phyloP scores from a whole-genome alignment of 768 basidiomycete genomes.

The Mycena rebaudengoi region DNA sequence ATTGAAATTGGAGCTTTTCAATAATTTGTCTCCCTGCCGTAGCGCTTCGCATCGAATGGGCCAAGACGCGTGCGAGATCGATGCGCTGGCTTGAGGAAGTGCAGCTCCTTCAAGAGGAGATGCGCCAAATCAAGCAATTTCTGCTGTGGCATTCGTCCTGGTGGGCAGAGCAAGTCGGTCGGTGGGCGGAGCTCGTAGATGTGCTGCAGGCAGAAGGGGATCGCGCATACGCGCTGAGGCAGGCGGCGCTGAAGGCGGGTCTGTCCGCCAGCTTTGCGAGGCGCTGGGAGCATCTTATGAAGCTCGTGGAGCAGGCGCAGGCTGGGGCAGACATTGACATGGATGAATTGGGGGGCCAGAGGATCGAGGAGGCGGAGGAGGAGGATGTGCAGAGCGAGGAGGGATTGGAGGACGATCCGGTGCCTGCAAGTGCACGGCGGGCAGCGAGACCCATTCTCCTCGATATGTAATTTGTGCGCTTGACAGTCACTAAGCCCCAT shows the following conservation, averaged over 20 bases:
- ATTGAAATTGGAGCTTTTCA: background rate
- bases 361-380: background rate
- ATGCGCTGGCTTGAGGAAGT: slow-evolving; percentile 32
- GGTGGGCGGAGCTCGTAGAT: background rate
- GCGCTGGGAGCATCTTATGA: background rate
- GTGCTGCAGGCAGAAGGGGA: slow-evolving; percentile 19
- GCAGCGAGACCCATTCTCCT: too few relatives aligned
- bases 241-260: background rate
- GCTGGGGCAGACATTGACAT: too few relatives aligned
- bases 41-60: slow-evolving; percentile 31
- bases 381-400: background rate
- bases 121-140: slow-evolving; percentile 29
- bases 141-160: slow-evolving; percentile 17
- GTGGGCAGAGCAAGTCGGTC: background rate
- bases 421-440: too few relatives aligned
- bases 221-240: slow-evolving; percentile 29
- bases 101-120: slow-evolving; percentile 33
- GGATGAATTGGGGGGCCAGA: too few relatives aligned
- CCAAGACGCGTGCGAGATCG: slow-evolving; percentile 24
- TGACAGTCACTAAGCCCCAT: too few relatives aligned
- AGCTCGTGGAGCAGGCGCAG: background rate
- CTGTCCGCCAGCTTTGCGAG: background rate
- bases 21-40: background rate
- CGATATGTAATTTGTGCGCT: too few relatives aligned
- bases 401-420: background rate